A percentile compares a stretch with the other conserved stretches of the same genome.
phyloP scores from a whole-genome alignment of 78 protist species.

The Anaeramoeba flamelloides region DNA sequence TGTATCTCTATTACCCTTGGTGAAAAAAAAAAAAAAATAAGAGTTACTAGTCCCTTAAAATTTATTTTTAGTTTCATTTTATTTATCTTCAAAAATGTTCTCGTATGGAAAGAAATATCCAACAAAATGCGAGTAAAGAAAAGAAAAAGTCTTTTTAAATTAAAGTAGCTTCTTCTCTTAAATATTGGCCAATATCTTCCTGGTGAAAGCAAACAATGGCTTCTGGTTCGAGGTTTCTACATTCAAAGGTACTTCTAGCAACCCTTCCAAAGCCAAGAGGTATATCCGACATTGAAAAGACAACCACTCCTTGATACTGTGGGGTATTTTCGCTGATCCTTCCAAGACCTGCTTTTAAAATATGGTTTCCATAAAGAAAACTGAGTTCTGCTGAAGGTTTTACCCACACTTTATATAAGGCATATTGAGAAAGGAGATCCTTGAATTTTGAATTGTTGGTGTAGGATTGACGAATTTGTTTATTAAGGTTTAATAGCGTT shows the following conservation, averaged over 20 bases:
- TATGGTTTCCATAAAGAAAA: constrained; percentile 90
- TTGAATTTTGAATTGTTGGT: too few relatives aligned
- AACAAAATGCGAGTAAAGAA: too few relatives aligned
- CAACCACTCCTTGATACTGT: constrained; percentile 82
- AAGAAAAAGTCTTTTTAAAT: too few relatives aligned
- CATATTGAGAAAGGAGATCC: neutral
- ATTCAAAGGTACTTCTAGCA: constrained; percentile 12
- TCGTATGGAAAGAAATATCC: too few relatives aligned
- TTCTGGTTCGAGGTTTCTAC: constrained; percentile 59
- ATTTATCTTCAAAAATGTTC: too few relatives aligned
- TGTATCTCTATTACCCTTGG: too few relatives aligned
- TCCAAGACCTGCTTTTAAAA: constrained; percentile 90
- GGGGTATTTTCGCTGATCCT: constrained; percentile 92
- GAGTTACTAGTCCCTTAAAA: too few relatives aligned
- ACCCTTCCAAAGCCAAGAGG: constrained; percentile 63
- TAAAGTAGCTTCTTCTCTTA: constrained; percentile 87
- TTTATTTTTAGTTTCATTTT: too few relatives aligned
- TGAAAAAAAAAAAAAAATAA: too few relatives aligned
- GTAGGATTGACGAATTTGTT: too few relatives aligned
- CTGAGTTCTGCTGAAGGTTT: constrained; percentile 84
- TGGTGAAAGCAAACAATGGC: constrained; percentile 71
- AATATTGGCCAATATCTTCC: constrained; percentile 93
- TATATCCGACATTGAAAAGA: constrained; percentile 72
- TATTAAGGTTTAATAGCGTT: too few relatives aligned
- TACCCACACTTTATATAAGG: constrained; percentile 81